Conservation (phyloP, 176 grass and related monocot genomes). For the Oryza australiensis region DNA sequence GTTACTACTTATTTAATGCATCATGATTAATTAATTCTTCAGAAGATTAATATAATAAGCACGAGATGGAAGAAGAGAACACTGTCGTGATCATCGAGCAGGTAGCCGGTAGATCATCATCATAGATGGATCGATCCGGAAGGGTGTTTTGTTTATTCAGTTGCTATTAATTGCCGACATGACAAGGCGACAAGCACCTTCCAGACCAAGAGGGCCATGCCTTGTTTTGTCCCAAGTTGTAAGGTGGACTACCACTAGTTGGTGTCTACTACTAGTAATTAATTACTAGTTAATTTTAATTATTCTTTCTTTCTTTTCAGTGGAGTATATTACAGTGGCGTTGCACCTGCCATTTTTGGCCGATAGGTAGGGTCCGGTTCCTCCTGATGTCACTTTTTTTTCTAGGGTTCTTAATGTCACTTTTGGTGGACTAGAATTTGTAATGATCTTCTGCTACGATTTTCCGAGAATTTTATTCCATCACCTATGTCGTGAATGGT, state of each 20-base stretch:
- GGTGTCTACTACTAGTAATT: not conserved
- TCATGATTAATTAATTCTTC: not conserved
- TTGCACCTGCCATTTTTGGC: not conserved
- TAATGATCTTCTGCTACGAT: not conserved
- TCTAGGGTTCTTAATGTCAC: too few relatives aligned
- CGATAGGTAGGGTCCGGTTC: not conserved
- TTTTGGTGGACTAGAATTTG: not conserved
- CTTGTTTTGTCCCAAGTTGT: not conserved
- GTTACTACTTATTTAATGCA: too few relatives aligned
- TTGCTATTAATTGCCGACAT: slow-evolving; percentile 20
- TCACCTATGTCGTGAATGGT: not conserved
- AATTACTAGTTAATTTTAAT: not conserved
- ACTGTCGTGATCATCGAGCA: not conserved
- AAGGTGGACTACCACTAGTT: not conserved
- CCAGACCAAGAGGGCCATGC: not conserved
- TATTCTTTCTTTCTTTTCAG: not conserved
- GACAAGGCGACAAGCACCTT: slow-evolving; percentile 18
- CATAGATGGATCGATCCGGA: not conserved
- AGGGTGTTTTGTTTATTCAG: not conserved
- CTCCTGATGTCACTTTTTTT: not conserved
- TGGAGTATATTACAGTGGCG: not conserved
- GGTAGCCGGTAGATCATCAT: not conserved
- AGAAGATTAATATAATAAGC: not conserved
- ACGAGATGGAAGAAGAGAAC: not conserved
- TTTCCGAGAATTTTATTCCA: not conserved